Evolutionary conservation across 768 basidiomycete species (phyloP).

Genomic region (Flagelloscypha sp.): DNA sequence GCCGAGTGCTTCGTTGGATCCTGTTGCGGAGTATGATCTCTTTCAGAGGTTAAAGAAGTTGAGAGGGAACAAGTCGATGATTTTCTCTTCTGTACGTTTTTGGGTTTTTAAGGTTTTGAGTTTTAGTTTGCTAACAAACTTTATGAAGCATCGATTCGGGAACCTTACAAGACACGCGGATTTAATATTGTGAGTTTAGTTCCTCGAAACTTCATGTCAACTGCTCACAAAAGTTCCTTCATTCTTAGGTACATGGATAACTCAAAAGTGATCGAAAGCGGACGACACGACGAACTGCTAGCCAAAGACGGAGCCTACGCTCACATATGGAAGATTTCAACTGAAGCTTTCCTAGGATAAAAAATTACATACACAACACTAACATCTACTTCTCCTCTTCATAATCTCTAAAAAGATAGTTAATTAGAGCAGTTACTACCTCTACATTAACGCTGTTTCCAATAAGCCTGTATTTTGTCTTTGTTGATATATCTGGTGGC

Average conservation of each 20-base stretch:
- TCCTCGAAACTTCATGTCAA: not conserved
- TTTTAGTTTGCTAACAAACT: no score
- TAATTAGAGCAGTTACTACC: constrained; percentile 56
- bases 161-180: constrained; percentile 37
- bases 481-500: constrained; percentile 52
- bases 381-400: constrained; percentile 18
- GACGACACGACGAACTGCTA: constrained; percentile 57
- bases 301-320: constrained; percentile 57
- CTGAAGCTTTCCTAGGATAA: constrained; percentile 50
- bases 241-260: constrained; percentile 58
- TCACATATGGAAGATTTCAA: constrained; percentile 66
- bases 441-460: constrained; percentile 80
- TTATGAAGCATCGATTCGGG: constrained; percentile 33
- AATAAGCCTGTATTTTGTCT: constrained; percentile 67
- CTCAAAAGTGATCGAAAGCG: constrained; percentile 50
- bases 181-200: constrained; percentile 28
- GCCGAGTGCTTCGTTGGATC: constrained; percentile 36
- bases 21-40: constrained; percentile 41
- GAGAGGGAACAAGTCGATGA: constrained; percentile 44
- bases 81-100: constrained; percentile 38
- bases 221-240: not conserved
- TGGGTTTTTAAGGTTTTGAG: no score
- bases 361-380: no score
- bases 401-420: constrained; percentile 56
- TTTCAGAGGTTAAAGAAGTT: constrained; percentile 35